Evolutionary conservation across 805 yeast species (phyloP).

Genomic region (Hanseniaspora mollemarum): DNA sequence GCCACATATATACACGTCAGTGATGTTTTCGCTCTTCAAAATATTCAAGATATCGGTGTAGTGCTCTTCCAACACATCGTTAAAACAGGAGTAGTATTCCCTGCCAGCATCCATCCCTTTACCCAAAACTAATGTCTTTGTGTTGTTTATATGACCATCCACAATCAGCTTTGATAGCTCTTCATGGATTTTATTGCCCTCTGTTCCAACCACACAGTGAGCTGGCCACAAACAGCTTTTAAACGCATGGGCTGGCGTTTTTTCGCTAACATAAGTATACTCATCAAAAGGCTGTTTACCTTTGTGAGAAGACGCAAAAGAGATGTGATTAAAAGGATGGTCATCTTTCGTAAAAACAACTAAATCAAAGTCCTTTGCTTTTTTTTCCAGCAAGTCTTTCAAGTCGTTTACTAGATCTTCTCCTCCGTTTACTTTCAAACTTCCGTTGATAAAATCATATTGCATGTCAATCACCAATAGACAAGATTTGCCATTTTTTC

Average conservation of each 20-base stretch:
- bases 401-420: conserved; percentile 45
- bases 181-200: conserved; percentile 55
- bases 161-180: conserved; percentile 29
- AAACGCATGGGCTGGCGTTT: conserved; percentile 19
- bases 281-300: conserved; percentile 39
- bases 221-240: conserved; percentile 66
- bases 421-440: conserved; percentile 63
- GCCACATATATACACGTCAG: conserved; percentile 64
- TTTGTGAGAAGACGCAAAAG: conserved; percentile 66
- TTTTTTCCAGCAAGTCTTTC: conserved; percentile 34
- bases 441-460: conserved; percentile 68
- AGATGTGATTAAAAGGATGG: conserved; percentile 71
- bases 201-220: conserved; percentile 67
- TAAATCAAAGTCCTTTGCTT: conserved; percentile 43
- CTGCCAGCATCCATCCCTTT: conserved; percentile 65
- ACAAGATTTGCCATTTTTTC: conserved; percentile 35
- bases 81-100: conserved; percentile 81
- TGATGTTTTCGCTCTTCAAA: conserved; percentile 38
- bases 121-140: conserved; percentile 36
- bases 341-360: conserved; percentile 74
- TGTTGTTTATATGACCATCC: neutral
- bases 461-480: conserved; percentile 71
- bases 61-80: conserved; percentile 64
- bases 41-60: conserved; percentile 51
- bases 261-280: conserved; percentile 41